Percentiles rank a stretch among this genome's conserved stretches.
phyloP scores from a whole-genome alignment of 140 eudicot genomes.

The Stevia rebaudiana region DNA sequence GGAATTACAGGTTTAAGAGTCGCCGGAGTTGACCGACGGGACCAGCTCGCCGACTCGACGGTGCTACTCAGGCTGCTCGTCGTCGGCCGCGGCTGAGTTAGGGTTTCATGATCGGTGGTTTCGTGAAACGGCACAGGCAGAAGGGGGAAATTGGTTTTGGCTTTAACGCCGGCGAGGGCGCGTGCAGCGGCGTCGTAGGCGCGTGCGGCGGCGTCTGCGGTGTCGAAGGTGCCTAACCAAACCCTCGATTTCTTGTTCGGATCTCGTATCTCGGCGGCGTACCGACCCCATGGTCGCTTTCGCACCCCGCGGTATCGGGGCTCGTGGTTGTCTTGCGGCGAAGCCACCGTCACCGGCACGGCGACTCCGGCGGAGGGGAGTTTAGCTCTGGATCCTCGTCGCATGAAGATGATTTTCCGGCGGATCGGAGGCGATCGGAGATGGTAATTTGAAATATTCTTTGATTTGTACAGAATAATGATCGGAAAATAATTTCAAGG shows the following conservation, averaged over 20 bases:
- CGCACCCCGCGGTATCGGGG: constrained; percentile 17
- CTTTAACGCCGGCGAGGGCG: constrained; percentile 28
- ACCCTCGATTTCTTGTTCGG: constrained; percentile 29
- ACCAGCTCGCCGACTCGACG: constrained; percentile 20
- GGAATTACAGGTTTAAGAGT: neutral
- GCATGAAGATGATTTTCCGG: neutral
- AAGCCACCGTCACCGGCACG: neutral
- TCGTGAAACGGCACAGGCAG: constrained; percentile 8
- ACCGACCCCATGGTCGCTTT: constrained; percentile 19
- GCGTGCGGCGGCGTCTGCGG: constrained; percentile 44
- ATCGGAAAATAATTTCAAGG: neutral
- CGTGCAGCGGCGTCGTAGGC: constrained; percentile 49
- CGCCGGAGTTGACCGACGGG: constrained; percentile 6
- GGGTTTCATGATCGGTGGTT: neutral
- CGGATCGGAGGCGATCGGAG: neutral
- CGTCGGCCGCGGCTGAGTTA: constrained; percentile 26
- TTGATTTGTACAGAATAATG: neutral
- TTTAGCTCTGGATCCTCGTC: neutral
- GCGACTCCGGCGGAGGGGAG: neutral
- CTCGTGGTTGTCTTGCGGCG: neutral
- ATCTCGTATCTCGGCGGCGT: constrained; percentile 44
- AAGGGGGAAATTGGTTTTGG: constrained; percentile 42
- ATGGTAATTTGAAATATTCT: neutral
- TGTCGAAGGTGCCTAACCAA: constrained; percentile 47
- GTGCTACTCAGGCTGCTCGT: constrained; percentile 46